These are phyloP conservation scores for Trichocladium antarcticum DNA, from an alignment of 495 filamentous ascomycete species.

Conservation along the genomic window DNA sequence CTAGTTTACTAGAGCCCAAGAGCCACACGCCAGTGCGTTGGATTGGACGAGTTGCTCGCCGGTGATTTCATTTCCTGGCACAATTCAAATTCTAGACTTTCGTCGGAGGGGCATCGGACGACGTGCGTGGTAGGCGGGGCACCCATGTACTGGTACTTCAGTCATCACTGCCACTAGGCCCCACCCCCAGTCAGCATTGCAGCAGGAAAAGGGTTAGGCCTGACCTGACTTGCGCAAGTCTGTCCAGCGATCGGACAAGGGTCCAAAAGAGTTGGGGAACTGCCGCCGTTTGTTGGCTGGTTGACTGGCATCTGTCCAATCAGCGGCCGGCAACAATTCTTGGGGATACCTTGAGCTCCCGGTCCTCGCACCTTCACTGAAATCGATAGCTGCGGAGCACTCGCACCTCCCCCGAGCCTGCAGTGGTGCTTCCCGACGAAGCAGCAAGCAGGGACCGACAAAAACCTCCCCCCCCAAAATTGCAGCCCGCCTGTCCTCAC, in stretches of 20 bases:
- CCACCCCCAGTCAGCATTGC: conserved; percentile 16
- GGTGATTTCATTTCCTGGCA: neutral
- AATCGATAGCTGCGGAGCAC: conserved; percentile 17
- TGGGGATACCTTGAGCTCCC: conserved; percentile 13
- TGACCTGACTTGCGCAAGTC: conserved; percentile 20
- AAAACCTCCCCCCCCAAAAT: conserved; percentile 20
- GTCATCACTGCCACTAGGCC: conserved; percentile 5
- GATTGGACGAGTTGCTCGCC: neutral
- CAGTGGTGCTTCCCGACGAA: conserved; percentile 11
- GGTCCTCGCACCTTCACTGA: conserved; percentile 11
- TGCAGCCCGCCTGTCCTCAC: conserved; percentile 11
- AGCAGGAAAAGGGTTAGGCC: conserved; percentile 5
- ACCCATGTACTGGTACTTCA: conserved; percentile 26
- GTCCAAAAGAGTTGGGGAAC: conserved; percentile 30
- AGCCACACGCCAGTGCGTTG: neutral
- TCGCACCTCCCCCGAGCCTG: conserved; percentile 11
- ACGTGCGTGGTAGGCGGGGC: neutral
- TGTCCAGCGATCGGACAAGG: conserved; percentile 25
- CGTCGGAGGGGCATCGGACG: conserved; percentile 14
- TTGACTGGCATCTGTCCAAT: conserved; percentile 25
- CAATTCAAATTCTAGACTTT: conserved; percentile 3
- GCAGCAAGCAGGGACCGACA: conserved; percentile 17
- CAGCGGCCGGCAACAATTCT: conserved; percentile 16
- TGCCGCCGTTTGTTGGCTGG: conserved; percentile 25
- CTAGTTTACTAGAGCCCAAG: too few relatives aligned